Evolutionary conservation across 2,329 filamentous ascomycete species (phyloP), one percentile per base, ranked within the genome.

Genomic region (Elsinoe arachidis): DNA sequence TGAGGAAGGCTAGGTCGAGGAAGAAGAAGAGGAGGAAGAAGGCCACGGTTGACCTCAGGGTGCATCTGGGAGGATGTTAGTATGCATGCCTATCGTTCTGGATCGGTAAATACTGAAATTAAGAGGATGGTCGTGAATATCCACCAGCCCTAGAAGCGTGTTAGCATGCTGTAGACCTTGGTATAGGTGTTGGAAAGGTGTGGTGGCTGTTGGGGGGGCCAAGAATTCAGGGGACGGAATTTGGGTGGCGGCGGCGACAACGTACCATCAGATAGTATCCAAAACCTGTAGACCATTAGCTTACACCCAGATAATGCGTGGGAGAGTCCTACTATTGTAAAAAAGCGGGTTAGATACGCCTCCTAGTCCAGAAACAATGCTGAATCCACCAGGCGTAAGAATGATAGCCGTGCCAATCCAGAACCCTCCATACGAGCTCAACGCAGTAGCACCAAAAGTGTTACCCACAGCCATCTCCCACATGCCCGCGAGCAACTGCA

Each of bases 381-480:
- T 53, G 61, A 78, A 78, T 7, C 74, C 75, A 53, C 77, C 79
- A 3, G 81, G 76, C 1, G 76, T 78, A 15, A 80, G 70, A 62
- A 82, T 79, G 72, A 83, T 81, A 62, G 76, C 79, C 62, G 79
- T 81, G 21, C 78, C 76, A 60, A 83, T 74, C 81, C 80, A 84
- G 72, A 84, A 84, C 59, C 80, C 80, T 58, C 80, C 80, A 65
- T 83, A 84, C 2, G 78, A 81, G 41, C 78, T 79, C 59, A 83
- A 79, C 7, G 82, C 78, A 5, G 80, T 83, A 30, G 79, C 80
- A 73, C 80, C 81, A 55, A 83, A 83, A 10, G 80, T 83, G 71
- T 83, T 84, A n/a, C 81, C 81, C 9, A 81, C 73, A 53, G 75
- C 76, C 73, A 78, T 78, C 69, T 78, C 76, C 81, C 76, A 78